Percentiles rank a stretch among this genome's conserved stretches.
phyloP scores from a whole-genome alignment of 1,284 basidiomycete genomes.

The Pseudozyma thailandica region DNA sequence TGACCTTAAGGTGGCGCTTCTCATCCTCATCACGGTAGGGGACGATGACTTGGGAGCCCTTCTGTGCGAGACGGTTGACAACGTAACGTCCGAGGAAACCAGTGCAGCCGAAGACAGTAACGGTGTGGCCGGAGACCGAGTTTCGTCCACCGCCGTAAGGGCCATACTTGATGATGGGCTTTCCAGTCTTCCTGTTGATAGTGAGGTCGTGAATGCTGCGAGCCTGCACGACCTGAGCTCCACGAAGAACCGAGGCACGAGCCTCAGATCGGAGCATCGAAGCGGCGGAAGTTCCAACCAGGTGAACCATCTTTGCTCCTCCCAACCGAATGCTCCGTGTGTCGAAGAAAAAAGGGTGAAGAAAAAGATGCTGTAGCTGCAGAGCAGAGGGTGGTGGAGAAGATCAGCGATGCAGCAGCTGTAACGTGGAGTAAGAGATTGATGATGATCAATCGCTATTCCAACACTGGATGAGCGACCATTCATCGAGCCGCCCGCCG shows the following conservation, averaged over 20 bases:
- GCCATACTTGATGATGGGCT: slow-evolving; percentile 62
- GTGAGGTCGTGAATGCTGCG: slow-evolving; percentile 61
- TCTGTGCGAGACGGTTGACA: slow-evolving; percentile 76
- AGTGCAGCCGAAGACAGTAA: slow-evolving; percentile 96
- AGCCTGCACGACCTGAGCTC: slow-evolving; percentile 38
- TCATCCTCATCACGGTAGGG: slow-evolving; percentile 97
- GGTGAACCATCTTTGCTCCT: slow-evolving; percentile 38
- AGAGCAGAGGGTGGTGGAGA: background rate
- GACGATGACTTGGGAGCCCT: slow-evolving; percentile 91
- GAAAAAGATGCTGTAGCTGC: slow-evolving; percentile 1
- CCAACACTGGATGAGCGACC: slow-evolving; percentile 19
- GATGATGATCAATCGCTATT: slow-evolving; percentile 30
- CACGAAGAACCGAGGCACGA: slow-evolving; percentile 42
- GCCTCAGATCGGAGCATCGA: slow-evolving; percentile 43
- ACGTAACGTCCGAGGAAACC: slow-evolving; percentile 95
- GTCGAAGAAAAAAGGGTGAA: background rate
- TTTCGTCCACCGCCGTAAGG: slow-evolving; percentile 66
- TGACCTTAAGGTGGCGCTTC: slow-evolving; percentile 87
- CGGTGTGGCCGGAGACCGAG: slow-evolving; percentile 74
- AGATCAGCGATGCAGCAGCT: slow-evolving; percentile 16
- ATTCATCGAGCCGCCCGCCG: background rate
- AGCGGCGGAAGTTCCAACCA: slow-evolving; percentile 42
- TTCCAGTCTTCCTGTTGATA: slow-evolving; percentile 66
- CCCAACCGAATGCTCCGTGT: background rate
- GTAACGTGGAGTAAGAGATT: slow-evolving; percentile 9